A percentile compares a stretch with the other conserved stretches of the same genome.
Conservation (phyloP, 2,329 filamentous ascomycete species). For the Lecanoromycetidae sp. region DNA sequence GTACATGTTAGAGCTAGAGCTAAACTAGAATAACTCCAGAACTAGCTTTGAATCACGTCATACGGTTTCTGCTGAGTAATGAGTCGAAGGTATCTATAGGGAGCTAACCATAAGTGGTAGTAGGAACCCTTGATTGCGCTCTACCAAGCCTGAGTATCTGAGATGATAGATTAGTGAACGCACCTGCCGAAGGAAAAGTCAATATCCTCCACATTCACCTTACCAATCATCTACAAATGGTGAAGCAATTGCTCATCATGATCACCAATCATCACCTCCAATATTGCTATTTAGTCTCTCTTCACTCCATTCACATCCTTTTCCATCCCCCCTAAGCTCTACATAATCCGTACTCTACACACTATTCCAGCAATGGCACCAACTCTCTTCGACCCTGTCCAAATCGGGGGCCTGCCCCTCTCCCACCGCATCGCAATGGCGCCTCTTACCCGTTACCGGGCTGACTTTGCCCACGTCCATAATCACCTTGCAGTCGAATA, state of each 20-base stretch:
- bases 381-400: constrained; percentile 34
- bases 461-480: constrained; percentile 23
- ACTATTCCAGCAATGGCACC: constrained; percentile 20
- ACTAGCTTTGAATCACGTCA: no score
- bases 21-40: no score
- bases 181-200: no score
- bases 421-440: constrained; percentile 41
- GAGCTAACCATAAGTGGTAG: no score
- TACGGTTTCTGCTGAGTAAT: no score
- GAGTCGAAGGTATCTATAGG: no score
- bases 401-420: constrained; percentile 36
- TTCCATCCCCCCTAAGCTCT: neutral
- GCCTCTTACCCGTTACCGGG: constrained; percentile 43
- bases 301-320: neutral
- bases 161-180: no score
- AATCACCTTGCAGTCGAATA: constrained; percentile 33
- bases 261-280: neutral
- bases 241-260: neutral
- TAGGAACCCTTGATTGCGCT: no score
- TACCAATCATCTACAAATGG: no score
- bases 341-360: neutral
- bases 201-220: no score
- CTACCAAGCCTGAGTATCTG: no score
- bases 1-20: no score
- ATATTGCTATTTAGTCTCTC: neutral